phyloP scores from a whole-genome alignment of 768 basidiomycete genomes.

The Hypsizygus marmoreus region DNA sequence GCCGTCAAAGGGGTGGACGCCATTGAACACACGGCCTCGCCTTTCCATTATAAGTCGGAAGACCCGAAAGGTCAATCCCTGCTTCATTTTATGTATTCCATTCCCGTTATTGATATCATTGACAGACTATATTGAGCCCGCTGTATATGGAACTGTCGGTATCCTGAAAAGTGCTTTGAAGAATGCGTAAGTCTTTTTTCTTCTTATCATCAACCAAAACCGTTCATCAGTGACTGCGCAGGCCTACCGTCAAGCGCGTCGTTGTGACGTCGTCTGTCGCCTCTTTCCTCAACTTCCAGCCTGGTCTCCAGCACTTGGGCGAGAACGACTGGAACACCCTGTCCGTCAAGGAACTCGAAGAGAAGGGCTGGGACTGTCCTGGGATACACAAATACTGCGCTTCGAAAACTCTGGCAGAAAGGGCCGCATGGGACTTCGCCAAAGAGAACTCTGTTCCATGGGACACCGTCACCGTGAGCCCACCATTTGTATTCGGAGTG shows the following conservation, averaged over 20 bases:
- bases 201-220: no score
- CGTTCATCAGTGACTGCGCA: no score
- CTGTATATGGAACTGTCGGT: constrained; percentile 65
- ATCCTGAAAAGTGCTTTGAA: constrained; percentile 63
- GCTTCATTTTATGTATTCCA: neutral
- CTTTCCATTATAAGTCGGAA: constrained; percentile 47
- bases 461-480: constrained; percentile 57
- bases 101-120: neutral
- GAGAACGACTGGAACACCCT: constrained; percentile 66
- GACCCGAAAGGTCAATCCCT: constrained; percentile 26
- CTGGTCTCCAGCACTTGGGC: constrained; percentile 33
- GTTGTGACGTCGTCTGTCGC: constrained; percentile 69
- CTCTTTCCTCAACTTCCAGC: constrained; percentile 36
- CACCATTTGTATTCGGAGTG: constrained; percentile 56
- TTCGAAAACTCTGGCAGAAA: constrained; percentile 68
- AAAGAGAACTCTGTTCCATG: constrained; percentile 45
- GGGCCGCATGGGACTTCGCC: constrained; percentile 47
- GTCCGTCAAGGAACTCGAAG: constrained; percentile 43
- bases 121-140: constrained; percentile 63
- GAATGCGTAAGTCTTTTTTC: no score
- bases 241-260: constrained; percentile 60
- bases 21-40: constrained; percentile 70
- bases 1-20: constrained; percentile 77
- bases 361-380: constrained; percentile 48
- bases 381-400: constrained; percentile 52